phyloP scores from a whole-genome alignment of 495 filamentous ascomycete genomes.

The Poronia punctata region DNA sequence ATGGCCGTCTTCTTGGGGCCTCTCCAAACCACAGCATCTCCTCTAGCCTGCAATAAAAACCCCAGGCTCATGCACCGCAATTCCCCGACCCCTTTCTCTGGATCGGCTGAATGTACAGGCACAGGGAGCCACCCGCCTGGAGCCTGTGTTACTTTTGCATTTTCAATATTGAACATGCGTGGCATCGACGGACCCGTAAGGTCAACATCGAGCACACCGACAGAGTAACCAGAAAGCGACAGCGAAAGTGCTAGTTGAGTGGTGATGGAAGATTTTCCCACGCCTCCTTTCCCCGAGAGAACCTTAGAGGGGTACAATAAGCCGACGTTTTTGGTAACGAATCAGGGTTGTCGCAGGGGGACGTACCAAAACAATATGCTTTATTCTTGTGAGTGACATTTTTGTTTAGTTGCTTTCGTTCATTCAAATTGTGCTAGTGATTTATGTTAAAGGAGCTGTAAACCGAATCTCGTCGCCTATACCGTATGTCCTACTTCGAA shows the following conservation, averaged over 20 bases:
- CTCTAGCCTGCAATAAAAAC: conserved; percentile 75
- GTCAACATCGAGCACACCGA: conserved; percentile 94
- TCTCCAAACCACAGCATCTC: conserved; percentile 92
- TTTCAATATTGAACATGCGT: conserved; percentile 83
- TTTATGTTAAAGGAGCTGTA: too few species aligned
- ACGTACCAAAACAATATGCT: conserved; percentile 54
- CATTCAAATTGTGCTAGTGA: too few species aligned
- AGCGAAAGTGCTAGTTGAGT: conserved; percentile 91
- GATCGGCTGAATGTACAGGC: conserved; percentile 56
- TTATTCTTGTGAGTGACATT: conserved; percentile 54
- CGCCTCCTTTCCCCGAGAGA: conserved; percentile 95
- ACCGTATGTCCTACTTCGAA: too few species aligned
- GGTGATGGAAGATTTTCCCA: conserved; percentile 94
- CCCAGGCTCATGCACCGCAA: conserved; percentile 89
- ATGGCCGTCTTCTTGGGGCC: conserved; percentile 99
- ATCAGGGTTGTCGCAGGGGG: conserved; percentile 5
- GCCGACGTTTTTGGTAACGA: too few species aligned
- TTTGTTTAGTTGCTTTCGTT: conserved; percentile 1
- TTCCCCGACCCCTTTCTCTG: conserved; percentile 47
- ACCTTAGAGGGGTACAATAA: too few species aligned
- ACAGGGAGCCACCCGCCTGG: conserved; percentile 88
- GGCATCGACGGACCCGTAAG: conserved; percentile 95
- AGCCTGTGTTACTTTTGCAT: conserved; percentile 81
- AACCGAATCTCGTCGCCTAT: too few species aligned
- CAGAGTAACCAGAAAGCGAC: conserved; percentile 71